Base-by-base conservation (phyloP, 73 alveolate species). In the Paramecium tetraurelia region DNA sequence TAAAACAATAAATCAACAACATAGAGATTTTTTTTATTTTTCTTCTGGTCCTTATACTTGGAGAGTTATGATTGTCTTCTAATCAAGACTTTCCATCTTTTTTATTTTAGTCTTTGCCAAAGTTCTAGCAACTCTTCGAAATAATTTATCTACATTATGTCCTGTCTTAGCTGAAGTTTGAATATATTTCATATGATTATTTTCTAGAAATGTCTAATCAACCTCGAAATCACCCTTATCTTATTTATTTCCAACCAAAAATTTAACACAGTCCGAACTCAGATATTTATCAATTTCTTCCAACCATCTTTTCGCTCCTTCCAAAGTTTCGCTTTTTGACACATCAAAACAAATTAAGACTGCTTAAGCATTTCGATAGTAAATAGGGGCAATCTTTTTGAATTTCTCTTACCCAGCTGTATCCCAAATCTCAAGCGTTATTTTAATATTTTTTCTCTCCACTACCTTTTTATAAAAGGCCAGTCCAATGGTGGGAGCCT, bases 351-450 rank as follows among this genome's bases (percentile, higher is more conserved):
- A 96, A 36, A 94, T 88, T 21, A 97, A 58, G 18, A 98, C 99
- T 5, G 98, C 98, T 10, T 86, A 89, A 16, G 99, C 99, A 86
- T 97, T 98, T 89, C 97, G 86, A 93, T 96, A 97, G 92, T 96
- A 97, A 71, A 95, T 95, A 12, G 93, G 94, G 5, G 97, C 96
- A 36, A 97, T 80, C 31, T 96, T 77, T 41, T 94, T 69, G 87
- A 95, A 97, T 86, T 93, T 85, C 71, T 97, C 99, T 89, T 96
- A 96, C 4, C 99, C 99, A 14, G 99, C 99, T 20, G 99, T 97
- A 85, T 97, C 99, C 99, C 99, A 97, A 24, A 97, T 96, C 59
- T 96, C 93, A 86, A 97, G 92, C 58, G 93, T 57, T 29, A 96
- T 93, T 58, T 89, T 59, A 41, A 89, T 27, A 41, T 87, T 87